A percentile compares a stretch with the other conserved stretches of the same genome.
phyloP scores from a whole-genome alignment of 139 green algal genomes.

The Monoraphidium neglectum region DNA sequence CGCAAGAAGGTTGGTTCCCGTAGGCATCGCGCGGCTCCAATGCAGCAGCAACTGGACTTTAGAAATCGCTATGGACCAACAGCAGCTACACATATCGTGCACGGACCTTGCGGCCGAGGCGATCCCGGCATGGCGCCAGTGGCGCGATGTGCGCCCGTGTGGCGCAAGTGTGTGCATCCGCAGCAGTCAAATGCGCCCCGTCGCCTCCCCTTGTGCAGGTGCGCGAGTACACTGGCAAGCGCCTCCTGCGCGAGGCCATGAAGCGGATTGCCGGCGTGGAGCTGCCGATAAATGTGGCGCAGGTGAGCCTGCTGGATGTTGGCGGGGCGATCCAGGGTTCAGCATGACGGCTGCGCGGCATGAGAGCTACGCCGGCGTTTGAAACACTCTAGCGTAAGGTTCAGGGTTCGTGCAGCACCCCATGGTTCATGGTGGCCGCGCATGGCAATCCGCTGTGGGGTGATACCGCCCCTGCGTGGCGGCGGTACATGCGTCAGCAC shows the following conservation, averaged over 20 bases:
- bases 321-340: neutral
- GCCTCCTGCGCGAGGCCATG: conserved; percentile 70
- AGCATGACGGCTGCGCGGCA: neutral
- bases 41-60: neutral
- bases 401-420: no score
- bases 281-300: conserved; percentile 57
- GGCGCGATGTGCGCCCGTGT: no score
- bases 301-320: conserved; percentile 30
- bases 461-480: no score
- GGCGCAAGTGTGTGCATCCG: neutral
- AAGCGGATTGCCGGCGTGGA: conserved; percentile 69
- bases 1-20: conserved; percentile 42
- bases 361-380: neutral
- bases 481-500: no score
- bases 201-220: conserved; percentile 26
- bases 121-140: no score
- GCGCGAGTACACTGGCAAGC: conserved; percentile 84
- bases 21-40: neutral
- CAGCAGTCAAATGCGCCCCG: neutral
- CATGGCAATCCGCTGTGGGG: no score
- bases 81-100: no score
- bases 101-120: no score
- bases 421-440: no score
- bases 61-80: neutral
- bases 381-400: neutral